phyloP scores from a whole-genome alignment of 2,329 filamentous ascomycete genomes.

The Fusarium sp. region DNA sequence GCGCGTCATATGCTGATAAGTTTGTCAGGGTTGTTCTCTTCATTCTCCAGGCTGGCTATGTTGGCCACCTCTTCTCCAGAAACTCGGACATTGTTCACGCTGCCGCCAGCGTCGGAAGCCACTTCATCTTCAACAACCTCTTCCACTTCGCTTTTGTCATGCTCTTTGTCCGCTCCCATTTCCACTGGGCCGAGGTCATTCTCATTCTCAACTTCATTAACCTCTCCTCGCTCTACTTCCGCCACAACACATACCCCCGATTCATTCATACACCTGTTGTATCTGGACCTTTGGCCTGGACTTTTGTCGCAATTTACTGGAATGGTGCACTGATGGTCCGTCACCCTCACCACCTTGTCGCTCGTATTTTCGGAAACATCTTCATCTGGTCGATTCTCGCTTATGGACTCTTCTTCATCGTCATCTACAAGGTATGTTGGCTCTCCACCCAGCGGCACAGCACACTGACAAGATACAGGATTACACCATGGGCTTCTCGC shows the following conservation, averaged over 20 bases:
- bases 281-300: constrained; percentile 84
- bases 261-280: constrained; percentile 83
- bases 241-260: constrained; percentile 77
- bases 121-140: constrained; percentile 90
- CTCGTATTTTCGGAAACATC: constrained; percentile 86
- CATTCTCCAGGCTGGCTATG: constrained; percentile 80
- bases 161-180: constrained; percentile 83
- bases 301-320: constrained; percentile 89
- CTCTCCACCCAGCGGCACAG: neutral
- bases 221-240: constrained; percentile 82
- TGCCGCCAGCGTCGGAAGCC: constrained; percentile 81
- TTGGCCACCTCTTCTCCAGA: constrained; percentile 80
- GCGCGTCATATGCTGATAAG: constrained; percentile 5
- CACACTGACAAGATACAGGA: constrained; percentile 58
- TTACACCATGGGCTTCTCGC: constrained; percentile 82
- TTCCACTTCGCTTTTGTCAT: constrained; percentile 85
- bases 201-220: constrained; percentile 87
- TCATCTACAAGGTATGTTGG: constrained; percentile 73
- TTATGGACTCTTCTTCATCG: constrained; percentile 82
- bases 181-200: constrained; percentile 81
- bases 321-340: constrained; percentile 85
- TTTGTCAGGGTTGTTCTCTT: constrained; percentile 75
- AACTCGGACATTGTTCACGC: constrained; percentile 73
- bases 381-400: constrained; percentile 87
- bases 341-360: constrained; percentile 74